Evolutionary conservation across 1,284 basidiomycete species (phyloP).

Genomic region (Naganishia liquefaciens): DNA sequence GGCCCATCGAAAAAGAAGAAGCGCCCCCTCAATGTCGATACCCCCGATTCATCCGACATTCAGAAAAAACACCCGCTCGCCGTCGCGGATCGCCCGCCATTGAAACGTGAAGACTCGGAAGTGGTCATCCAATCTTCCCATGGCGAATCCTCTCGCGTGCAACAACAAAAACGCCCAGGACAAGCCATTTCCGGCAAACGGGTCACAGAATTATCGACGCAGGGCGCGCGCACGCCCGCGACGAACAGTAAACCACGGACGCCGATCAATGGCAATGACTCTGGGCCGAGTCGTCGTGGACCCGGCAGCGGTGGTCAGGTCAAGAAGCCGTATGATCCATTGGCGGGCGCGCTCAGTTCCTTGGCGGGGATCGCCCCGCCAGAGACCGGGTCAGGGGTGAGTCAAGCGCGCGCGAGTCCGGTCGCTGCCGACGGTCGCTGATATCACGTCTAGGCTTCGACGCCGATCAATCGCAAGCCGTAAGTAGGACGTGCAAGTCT

Average conservation of each 20-base stretch:
- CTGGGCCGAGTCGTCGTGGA: not conserved
- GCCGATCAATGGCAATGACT: not conserved
- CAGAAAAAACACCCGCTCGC: not conserved
- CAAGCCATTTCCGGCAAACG: slow-evolving; percentile 1
- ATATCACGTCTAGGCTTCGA: not conserved
- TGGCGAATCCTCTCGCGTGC: not conserved
- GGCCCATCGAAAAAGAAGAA: slow-evolving; percentile 6
- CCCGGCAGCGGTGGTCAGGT: not conserved
- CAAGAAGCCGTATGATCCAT: slow-evolving; percentile 23
- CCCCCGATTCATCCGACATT: not conserved
- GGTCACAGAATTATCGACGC: slow-evolving; percentile 4
- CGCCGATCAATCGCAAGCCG: slow-evolving; percentile 23
- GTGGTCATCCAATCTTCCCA: not conserved
- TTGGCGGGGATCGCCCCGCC: slow-evolving; percentile 4
- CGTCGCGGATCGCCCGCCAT: not conserved
- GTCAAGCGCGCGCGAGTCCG: not conserved
- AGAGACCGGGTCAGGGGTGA: slow-evolving; percentile 8
- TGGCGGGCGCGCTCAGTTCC: slow-evolving; percentile 21
- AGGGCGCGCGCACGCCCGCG: slow-evolving; percentile 8
- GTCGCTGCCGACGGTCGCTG: not conserved
- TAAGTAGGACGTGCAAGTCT: not conserved
- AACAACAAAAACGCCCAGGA: slow-evolving; percentile 16
- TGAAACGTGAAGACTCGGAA: slow-evolving; percentile 2
- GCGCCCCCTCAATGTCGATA: not conserved
- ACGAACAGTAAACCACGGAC: slow-evolving; percentile 12